phyloP scores from a whole-genome alignment of 1,284 basidiomycete species.

The Tilletia walkeri region DNA sequence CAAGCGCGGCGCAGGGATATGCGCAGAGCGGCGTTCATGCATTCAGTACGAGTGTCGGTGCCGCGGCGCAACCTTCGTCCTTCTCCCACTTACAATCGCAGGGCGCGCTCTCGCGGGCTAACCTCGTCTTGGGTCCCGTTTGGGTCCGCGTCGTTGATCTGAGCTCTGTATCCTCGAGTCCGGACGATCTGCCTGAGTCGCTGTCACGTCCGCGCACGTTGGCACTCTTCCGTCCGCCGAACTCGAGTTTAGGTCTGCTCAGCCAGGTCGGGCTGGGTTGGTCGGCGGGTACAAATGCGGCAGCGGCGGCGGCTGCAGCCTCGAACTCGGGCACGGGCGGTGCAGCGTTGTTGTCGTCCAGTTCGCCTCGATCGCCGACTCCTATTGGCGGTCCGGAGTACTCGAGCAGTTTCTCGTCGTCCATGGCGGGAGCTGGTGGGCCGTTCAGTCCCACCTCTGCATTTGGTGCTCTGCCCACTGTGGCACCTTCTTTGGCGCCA shows the following conservation, averaged over 20 bases:
- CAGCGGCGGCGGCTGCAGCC: too few species aligned
- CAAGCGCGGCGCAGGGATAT: too few species aligned
- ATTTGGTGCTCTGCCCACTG: neutral
- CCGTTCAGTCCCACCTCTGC: neutral
- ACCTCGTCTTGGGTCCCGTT: neutral
- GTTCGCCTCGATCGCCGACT: neutral
- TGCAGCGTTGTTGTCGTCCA: neutral
- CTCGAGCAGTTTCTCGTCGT: too few species aligned
- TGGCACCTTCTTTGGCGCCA: neutral
- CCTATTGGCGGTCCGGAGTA: neutral
- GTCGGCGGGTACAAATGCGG: neutral
- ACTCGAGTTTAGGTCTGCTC: neutral
- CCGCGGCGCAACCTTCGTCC: neutral
- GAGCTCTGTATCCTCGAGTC: neutral
- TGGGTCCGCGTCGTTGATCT: conserved; percentile 2
- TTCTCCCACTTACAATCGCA: neutral
- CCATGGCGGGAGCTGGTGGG: too few species aligned
- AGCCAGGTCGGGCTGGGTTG: neutral
- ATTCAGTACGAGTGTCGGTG: too few species aligned
- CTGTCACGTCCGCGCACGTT: neutral
- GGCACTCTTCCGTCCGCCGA: neutral
- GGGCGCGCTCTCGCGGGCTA: neutral
- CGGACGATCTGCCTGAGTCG: neutral
- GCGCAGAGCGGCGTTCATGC: too few species aligned
- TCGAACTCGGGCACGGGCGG: too few species aligned